Evolutionary conservation across 352 stramenopile species (phyloP).

Genomic region (Phytophthora pinifolia): DNA sequence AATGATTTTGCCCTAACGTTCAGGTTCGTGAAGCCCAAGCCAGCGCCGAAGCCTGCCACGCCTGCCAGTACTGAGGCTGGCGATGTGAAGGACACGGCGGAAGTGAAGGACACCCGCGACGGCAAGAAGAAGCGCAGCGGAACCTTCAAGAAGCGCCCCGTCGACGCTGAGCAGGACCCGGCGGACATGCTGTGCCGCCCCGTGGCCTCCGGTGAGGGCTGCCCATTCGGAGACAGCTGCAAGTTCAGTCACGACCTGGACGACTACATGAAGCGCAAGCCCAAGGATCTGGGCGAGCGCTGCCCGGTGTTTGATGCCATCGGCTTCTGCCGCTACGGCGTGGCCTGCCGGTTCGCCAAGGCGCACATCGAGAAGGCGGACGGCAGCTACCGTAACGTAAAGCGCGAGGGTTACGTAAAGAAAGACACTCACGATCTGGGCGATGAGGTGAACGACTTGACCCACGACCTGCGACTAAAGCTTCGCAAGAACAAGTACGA

Average conservation of each 20-base stretch:
- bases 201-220: constrained; percentile 61
- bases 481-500: constrained; percentile 94
- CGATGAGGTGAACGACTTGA: constrained; percentile 86
- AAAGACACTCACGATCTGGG: constrained; percentile 28
- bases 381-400: constrained; percentile 50
- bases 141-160: constrained; percentile 88
- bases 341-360: constrained; percentile 91
- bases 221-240: constrained; percentile 73
- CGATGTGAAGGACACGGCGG: neutral
- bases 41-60: constrained; percentile 15
- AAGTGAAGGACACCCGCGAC: constrained; percentile 16
- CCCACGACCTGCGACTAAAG: constrained; percentile 72
- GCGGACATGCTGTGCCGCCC: constrained; percentile 66
- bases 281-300: constrained; percentile 69
- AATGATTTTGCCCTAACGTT: neutral
- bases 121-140: constrained; percentile 44
- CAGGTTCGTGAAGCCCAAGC: constrained; percentile 68
- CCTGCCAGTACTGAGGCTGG: constrained; percentile 2
- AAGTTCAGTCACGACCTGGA: constrained; percentile 87
- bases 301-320: constrained; percentile 84
- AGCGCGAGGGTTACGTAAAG: constrained; percentile 32
- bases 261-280: constrained; percentile 85
- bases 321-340: constrained; percentile 91
- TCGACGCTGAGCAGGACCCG: constrained; percentile 62
- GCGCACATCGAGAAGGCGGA: constrained; percentile 78